Percentiles rank a stretch among this genome's conserved stretches.
Evolutionary conservation across 2,329 filamentous ascomycete genomes (phyloP).

Genomic region (Colletotrichum melonis): DNA sequence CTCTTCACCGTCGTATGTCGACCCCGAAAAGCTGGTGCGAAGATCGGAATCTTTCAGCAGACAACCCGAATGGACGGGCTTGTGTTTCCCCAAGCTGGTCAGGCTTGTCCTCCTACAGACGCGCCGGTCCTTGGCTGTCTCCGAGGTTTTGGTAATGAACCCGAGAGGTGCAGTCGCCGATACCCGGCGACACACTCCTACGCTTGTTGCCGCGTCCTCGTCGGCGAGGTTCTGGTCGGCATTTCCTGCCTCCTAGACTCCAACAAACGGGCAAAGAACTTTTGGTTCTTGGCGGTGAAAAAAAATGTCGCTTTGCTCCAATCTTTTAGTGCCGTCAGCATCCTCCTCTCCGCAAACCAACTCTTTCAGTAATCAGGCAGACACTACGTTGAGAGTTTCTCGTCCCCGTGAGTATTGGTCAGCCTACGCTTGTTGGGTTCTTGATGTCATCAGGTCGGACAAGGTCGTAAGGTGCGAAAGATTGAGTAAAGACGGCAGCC

Average conservation of each 20-base stretch:
- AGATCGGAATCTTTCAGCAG: not conserved
- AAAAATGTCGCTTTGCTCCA: not conserved
- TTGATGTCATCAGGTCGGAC: constrained; percentile 17
- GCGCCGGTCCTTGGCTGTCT: constrained; percentile 8
- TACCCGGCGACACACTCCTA: not conserved
- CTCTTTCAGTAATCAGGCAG: not conserved
- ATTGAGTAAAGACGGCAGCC: constrained; percentile 4
- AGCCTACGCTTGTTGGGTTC: not conserved
- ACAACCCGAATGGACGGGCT: not conserved
- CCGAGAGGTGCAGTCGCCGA: not conserved
- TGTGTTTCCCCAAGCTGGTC: not conserved
- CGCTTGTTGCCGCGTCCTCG: not conserved
- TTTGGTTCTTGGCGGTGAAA: not conserved
- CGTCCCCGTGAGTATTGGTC: not conserved
- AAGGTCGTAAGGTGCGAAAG: not conserved
- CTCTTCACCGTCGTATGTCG: not conserved
- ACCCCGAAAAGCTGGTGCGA: not conserved
- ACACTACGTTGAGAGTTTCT: not conserved
- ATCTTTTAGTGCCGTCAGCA: constrained; percentile 20
- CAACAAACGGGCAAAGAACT: not conserved
- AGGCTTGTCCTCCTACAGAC: not conserved
- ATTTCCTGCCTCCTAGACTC: not conserved
- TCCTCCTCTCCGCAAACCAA: constrained; percentile 15
- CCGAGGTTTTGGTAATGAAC: constrained; percentile 17
- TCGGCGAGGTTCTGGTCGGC: not conserved